Evolutionary conservation across 345 rosid species (phyloP).

Genomic region (Psidium friedrichsthalianum): DNA sequence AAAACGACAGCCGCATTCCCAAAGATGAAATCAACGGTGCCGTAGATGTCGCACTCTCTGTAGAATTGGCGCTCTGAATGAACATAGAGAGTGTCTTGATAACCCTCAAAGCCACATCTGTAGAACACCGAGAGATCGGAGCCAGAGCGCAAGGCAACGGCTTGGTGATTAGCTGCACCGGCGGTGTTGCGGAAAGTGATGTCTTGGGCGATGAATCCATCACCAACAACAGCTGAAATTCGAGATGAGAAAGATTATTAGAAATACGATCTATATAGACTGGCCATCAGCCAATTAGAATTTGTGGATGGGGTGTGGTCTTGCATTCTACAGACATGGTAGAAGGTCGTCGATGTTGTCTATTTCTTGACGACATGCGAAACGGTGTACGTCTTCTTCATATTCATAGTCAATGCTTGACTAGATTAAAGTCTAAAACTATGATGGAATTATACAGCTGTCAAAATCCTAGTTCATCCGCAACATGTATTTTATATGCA

Average conservation of each 20-base stretch:
- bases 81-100: constrained; percentile 58
- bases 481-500: not conserved
- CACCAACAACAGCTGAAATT: constrained; percentile 47
- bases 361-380: too few species aligned
- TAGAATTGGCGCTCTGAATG: constrained; percentile 66
- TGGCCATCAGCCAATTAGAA: not conserved
- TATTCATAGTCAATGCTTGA: too few species aligned
- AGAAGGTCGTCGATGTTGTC: too few species aligned
- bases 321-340: too few species aligned
- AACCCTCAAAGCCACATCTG: constrained; percentile 44
- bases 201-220: constrained; percentile 44
- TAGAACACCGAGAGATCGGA: constrained; percentile 60
- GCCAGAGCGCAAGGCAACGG: constrained; percentile 60
- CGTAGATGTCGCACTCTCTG: constrained; percentile 44
- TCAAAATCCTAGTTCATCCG: too few species aligned
- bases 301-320: too few species aligned
- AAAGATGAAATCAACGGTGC: constrained; percentile 51
- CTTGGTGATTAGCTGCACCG: constrained; percentile 47
- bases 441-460: too few species aligned
- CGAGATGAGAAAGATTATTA: not conserved
- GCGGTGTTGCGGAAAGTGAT: constrained; percentile 67
- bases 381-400: too few species aligned
- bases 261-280: not conserved
- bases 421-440: too few species aligned
- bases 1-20: constrained; percentile 53